Conservation (phyloP, 805 yeast species). For the Maudiozyma turicensis region DNA sequence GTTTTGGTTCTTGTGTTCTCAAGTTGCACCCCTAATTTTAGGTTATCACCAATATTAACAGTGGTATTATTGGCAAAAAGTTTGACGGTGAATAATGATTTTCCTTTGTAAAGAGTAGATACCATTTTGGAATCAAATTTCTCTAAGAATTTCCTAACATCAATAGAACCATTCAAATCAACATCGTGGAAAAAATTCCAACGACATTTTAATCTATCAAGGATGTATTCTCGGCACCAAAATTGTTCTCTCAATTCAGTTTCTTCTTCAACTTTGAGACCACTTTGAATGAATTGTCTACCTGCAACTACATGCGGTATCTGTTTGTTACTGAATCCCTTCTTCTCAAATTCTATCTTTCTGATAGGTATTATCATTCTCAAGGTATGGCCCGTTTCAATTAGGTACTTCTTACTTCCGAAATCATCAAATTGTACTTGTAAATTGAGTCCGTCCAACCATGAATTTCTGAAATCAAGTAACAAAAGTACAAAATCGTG, state of each 20-base stretch:
- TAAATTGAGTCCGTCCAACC: constrained; percentile 48
- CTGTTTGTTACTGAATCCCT: constrained; percentile 27
- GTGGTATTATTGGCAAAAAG: constrained; percentile 6
- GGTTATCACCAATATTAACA: constrained; percentile 10
- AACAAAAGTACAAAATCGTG: constrained; percentile 54
- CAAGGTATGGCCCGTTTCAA: constrained; percentile 38
- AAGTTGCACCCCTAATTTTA: constrained; percentile 8
- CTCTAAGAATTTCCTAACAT: constrained; percentile 21
- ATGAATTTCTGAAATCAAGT: constrained; percentile 71
- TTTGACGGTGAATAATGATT: constrained; percentile 11
- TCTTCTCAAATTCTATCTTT: constrained; percentile 36
- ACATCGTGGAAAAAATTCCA: constrained; percentile 40
- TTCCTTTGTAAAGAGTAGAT: constrained; percentile 15
- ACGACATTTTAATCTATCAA: constrained; percentile 48
- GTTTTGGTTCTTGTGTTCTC: constrained; percentile 4
- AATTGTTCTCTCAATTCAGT: constrained; percentile 50
- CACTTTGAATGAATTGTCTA: constrained; percentile 53
- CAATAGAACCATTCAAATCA: constrained; percentile 13
- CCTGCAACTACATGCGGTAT: constrained; percentile 61
- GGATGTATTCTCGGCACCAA: constrained; percentile 69
- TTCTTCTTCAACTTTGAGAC: constrained; percentile 47
- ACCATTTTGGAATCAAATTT: constrained; percentile 20
- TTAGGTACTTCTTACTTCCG: constrained; percentile 13
- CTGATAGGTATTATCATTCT: constrained; percentile 65
- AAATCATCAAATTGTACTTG: constrained; percentile 29